Conservation (phyloP, 495 filamentous ascomycete genomes). For the Elasticomyces elasticus region DNA sequence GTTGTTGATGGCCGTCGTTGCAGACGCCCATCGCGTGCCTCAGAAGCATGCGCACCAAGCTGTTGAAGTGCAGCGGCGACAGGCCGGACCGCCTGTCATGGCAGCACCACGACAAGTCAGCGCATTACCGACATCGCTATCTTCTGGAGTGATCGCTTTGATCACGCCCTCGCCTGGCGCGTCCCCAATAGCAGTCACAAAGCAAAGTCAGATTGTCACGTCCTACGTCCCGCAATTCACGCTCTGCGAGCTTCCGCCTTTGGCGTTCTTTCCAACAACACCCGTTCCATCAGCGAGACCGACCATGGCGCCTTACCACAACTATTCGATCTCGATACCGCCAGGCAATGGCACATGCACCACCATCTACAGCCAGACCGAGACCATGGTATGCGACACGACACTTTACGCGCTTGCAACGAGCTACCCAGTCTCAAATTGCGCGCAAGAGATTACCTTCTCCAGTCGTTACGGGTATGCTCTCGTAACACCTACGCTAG, state of each 20-base stretch:
- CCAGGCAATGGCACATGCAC: slow-evolving; percentile 19
- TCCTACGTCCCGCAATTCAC: slow-evolving; percentile 28
- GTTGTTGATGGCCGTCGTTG: neutral
- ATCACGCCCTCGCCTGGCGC: slow-evolving; percentile 30
- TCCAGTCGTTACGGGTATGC: slow-evolving; percentile 28
- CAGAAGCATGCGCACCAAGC: slow-evolving; percentile 10
- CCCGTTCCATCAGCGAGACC: slow-evolving; percentile 2
- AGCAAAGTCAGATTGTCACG: slow-evolving; percentile 29
- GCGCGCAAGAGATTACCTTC: slow-evolving; percentile 31
- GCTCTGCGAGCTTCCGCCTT: slow-evolving; percentile 26
- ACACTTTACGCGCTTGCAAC: slow-evolving; percentile 25
- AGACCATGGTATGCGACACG: slow-evolving; percentile 29
- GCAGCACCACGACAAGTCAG: neutral
- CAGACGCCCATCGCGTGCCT: slow-evolving; percentile 3
- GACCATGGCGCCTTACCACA: slow-evolving; percentile 9
- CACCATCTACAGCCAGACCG: slow-evolving; percentile 23
- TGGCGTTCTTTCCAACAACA: slow-evolving; percentile 15
- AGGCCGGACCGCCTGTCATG: neutral
- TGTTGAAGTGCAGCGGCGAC: slow-evolving; percentile 6
- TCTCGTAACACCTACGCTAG: slow-evolving; percentile 22
- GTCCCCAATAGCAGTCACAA: slow-evolving; percentile 24
- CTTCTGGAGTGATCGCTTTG: slow-evolving; percentile 15
- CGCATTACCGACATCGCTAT: neutral
- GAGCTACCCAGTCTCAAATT: slow-evolving; percentile 25
- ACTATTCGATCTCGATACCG: slow-evolving; percentile 15